Conservation (phyloP, 306 rosid species). For the Prinsepia uniflora region DNA sequence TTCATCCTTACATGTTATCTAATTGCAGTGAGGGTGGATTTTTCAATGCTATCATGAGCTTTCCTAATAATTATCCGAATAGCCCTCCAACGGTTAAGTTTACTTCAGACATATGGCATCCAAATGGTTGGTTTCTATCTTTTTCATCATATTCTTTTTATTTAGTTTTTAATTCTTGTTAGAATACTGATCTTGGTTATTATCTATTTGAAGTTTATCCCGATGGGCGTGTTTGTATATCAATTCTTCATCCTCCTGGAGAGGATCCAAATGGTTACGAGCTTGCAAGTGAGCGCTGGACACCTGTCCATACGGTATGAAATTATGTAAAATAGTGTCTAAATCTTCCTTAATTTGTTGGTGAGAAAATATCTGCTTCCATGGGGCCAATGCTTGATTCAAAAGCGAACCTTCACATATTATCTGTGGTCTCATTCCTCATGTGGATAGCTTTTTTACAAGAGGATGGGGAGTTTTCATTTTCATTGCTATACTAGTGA, state of each 20-base stretch:
- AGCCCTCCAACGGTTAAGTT: conserved; percentile 93
- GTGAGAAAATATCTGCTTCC: background rate
- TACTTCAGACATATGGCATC: conserved; percentile 92
- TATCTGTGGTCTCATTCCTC: background rate
- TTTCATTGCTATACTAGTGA: background rate
- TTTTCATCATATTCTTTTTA: background rate
- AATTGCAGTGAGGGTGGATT: conserved; percentile 85
- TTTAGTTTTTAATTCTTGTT: conserved; percentile 8
- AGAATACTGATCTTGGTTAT: conserved; percentile 17
- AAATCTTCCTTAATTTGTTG: background rate
- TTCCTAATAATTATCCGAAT: conserved; percentile 88
- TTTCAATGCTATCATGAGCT: conserved; percentile 94
- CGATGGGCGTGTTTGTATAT: conserved; percentile 98
- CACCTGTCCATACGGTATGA: conserved; percentile 92
- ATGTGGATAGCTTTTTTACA: background rate
- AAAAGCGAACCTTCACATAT: background rate
- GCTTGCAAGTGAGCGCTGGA: conserved; percentile 99
- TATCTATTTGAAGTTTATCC: conserved; percentile 64
- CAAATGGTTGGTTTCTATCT: conserved; percentile 60
- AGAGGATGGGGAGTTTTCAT: background rate
- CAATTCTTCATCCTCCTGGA: conserved; percentile 98
- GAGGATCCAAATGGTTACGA: conserved; percentile 98
- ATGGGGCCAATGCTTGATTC: background rate
- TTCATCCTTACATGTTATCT: conserved; percentile 8
- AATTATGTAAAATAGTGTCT: background rate